These are phyloP conservation scores for Beta lomatogona DNA, from an alignment of 179 eudicot genomes.

Conservation along the genomic window DNA sequence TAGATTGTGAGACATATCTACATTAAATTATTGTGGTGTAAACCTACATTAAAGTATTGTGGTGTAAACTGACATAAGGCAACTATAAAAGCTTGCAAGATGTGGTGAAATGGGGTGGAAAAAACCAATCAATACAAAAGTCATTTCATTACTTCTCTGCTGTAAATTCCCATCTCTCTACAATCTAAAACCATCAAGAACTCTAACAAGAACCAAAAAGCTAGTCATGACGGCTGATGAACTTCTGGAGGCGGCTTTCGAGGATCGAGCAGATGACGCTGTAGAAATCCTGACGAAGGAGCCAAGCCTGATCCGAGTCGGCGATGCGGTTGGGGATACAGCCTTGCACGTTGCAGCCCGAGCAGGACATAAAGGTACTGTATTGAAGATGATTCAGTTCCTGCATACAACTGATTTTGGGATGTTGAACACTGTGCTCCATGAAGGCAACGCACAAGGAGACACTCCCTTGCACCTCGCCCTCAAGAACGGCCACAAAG, in stretches of 20 bases:
- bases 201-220: background rate
- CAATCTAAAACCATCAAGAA: no score
- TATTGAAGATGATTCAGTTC: background rate
- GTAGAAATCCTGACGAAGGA: background rate
- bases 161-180: no score
- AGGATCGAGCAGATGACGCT: background rate
- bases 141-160: no score
- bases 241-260: constrained; percentile 4
- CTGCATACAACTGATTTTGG: background rate
- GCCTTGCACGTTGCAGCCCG: constrained; percentile 1
- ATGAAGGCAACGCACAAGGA: background rate
- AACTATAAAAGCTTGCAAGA: no score
- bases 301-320: background rate
- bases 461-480: constrained; percentile 17
- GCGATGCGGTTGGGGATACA: background rate
- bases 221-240: background rate
- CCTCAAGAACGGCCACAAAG: background rate
- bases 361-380: background rate
- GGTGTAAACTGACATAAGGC: no score
- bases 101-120: no score
- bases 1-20: no score
- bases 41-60: no score
- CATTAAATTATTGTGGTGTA: no score
- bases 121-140: no score
- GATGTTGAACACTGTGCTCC: background rate